Evolutionary conservation across 441 rosid species (phyloP).

Genomic region (Gossypium gossypioides): DNA sequence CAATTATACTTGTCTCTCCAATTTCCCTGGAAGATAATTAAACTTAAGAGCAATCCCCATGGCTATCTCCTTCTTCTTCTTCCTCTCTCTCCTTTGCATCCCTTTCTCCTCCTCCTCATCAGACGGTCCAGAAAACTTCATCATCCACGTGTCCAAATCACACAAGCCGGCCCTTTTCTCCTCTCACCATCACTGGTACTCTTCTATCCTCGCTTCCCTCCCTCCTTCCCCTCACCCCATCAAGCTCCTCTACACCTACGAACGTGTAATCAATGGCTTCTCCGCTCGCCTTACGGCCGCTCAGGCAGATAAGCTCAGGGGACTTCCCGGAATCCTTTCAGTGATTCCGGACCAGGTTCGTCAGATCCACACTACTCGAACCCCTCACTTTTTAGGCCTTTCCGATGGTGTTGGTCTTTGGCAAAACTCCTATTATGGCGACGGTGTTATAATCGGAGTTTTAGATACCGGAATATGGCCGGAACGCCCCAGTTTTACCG

Average conservation of each 20-base stretch:
- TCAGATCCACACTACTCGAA: constrained; percentile 66
- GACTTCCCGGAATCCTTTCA: constrained; percentile 43
- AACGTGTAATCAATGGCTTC: constrained; percentile 49
- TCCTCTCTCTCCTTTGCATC: constrained; percentile 14
- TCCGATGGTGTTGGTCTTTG: constrained; percentile 51
- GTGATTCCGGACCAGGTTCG: constrained; percentile 57
- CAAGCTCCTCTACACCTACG: constrained; percentile 54
- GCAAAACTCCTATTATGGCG: constrained; percentile 52
- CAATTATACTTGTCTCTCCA: background rate
- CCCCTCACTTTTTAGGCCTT: constrained; percentile 64
- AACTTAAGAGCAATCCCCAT: constrained; percentile 14
- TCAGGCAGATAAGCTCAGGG: constrained; percentile 39
- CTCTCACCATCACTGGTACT: constrained; percentile 46
- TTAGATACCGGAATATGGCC: constrained; percentile 87
- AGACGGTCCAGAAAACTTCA: constrained; percentile 38
- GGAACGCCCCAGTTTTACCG: constrained; percentile 54
- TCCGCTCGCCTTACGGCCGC: constrained; percentile 47
- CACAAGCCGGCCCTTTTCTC: constrained; percentile 52
- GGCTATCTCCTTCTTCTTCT: constrained; percentile 32
- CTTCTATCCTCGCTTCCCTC: constrained; percentile 43
- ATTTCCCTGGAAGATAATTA: background rate
- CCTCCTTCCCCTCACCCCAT: constrained; percentile 39
- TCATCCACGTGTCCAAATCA: constrained; percentile 50
- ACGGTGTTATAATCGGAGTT: constrained; percentile 64
- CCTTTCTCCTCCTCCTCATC: constrained; percentile 8